A percentile compares a stretch with the other conserved stretches of the same genome.
Conservation (phyloP, 1,139 yeast species). For the Spencermartinsiella ligniputridi region DNA sequence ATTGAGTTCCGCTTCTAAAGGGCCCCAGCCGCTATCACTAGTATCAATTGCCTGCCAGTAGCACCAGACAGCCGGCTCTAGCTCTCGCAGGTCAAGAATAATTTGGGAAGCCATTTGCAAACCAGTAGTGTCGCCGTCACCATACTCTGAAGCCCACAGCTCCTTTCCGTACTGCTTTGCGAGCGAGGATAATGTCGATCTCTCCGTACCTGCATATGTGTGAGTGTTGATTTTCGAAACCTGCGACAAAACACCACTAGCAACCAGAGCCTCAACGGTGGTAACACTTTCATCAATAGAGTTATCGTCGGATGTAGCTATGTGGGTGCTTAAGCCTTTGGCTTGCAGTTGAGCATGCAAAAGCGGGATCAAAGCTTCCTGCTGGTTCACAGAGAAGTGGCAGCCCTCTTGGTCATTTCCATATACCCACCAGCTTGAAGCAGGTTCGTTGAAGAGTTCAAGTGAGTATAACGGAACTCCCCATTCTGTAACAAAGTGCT, state of each 20-base stretch:
- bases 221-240: constrained; percentile 1
- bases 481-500: neutral
- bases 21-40: neutral
- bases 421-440: neutral
- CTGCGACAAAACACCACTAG: neutral
- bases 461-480: neutral
- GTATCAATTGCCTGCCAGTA: neutral
- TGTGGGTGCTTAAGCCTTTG: neutral
- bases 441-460: neutral
- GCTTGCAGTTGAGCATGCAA: neutral
- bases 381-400: neutral
- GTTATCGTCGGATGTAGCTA: neutral
- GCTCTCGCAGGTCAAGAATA: neutral
- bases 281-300: neutral
- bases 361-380: neutral
- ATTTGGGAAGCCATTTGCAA: neutral
- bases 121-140: neutral
- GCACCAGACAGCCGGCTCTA: neutral
- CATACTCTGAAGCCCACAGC: constrained; percentile 1
- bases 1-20: neutral
- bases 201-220: neutral
- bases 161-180: neutral
- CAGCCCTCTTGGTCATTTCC: neutral
- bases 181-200: neutral
- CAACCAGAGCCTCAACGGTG: neutral